These are phyloP conservation scores for Penicillium robsamsonii DNA, from an alignment of 495 filamentous ascomycete genomes.

Conservation along the genomic window DNA sequence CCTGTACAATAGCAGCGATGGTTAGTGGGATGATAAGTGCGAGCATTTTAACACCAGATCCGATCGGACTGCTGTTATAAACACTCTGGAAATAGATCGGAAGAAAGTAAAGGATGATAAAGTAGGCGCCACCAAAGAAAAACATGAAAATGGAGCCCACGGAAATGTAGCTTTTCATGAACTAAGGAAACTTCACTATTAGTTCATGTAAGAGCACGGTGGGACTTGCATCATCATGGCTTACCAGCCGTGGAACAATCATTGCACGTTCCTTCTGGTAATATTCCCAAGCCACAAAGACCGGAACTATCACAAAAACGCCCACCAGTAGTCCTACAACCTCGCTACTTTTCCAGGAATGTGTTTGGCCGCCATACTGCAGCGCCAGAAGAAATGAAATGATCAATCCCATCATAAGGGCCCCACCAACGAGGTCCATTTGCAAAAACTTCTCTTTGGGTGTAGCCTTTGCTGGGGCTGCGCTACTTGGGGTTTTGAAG, in stretches of 20 bases:
- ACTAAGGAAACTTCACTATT: background rate
- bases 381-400: slow-evolving; percentile 60
- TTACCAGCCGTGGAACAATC: slow-evolving; percentile 38
- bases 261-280: slow-evolving; percentile 35
- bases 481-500: slow-evolving; percentile 16
- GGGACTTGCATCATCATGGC: background rate
- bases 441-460: slow-evolving; percentile 32
- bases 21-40: slow-evolving; percentile 45
- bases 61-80: slow-evolving; percentile 27
- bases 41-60: slow-evolving; percentile 52
- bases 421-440: slow-evolving; percentile 48
- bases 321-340: slow-evolving; percentile 50
- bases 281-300: slow-evolving; percentile 30
- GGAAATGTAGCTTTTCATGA: slow-evolving; percentile 42
- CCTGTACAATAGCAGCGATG: slow-evolving; percentile 32
- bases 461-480: slow-evolving; percentile 15
- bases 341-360: slow-evolving; percentile 48
- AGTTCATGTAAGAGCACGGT: background rate
- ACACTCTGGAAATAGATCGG: slow-evolving; percentile 30
- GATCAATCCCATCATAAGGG: slow-evolving; percentile 52
- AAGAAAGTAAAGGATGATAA: slow-evolving; percentile 55
- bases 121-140: slow-evolving; percentile 45
- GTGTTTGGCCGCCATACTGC: slow-evolving; percentile 59
- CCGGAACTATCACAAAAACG: slow-evolving; percentile 26
- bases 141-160: slow-evolving; percentile 35